Evolutionary conservation across 768 basidiomycete species (phyloP).

Genomic region (Psilocybe sp.): DNA sequence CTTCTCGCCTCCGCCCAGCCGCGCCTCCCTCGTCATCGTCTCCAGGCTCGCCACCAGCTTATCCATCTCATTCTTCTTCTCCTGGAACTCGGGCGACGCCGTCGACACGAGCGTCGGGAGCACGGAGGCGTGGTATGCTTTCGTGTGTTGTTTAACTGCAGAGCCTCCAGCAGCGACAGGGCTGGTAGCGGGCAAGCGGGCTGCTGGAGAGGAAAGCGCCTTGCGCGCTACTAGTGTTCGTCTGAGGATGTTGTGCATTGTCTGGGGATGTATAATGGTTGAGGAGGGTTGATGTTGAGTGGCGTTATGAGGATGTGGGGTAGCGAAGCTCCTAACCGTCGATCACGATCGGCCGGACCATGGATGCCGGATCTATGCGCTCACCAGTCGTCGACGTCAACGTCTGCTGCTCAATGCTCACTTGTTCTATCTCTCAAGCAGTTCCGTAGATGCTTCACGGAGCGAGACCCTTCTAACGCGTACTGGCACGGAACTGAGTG

Average conservation of each 20-base stretch:
- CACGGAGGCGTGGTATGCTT: slow-evolving; percentile 66
- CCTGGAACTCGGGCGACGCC: slow-evolving; percentile 66
- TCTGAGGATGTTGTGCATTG: no score
- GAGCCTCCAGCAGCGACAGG: not conserved
- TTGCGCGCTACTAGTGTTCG: no score
- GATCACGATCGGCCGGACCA: slow-evolving; percentile 36
- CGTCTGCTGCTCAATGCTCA: not conserved
- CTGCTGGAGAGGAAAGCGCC: not conserved
- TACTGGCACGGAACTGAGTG: no score
- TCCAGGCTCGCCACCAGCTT: slow-evolving; percentile 64
- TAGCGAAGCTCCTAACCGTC: slow-evolving; percentile 17
- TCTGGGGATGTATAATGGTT: not conserved
- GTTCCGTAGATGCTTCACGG: no score
- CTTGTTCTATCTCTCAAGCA: not conserved
- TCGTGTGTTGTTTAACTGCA: not conserved
- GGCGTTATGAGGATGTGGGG: not conserved
- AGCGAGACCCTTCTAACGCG: no score
- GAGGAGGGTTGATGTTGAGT: not conserved
- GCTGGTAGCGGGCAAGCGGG: not conserved
- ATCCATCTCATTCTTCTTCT: slow-evolving; percentile 69
- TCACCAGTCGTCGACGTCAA: not conserved
- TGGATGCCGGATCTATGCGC: slow-evolving; percentile 1
- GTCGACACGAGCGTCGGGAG: slow-evolving; percentile 72
- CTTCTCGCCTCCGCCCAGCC: slow-evolving; percentile 73
- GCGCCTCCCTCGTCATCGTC: slow-evolving; percentile 51